A percentile compares a stretch with the other conserved stretches of the same genome.
Evolutionary conservation across 2,329 filamentous ascomycete genomes (phyloP).

Genomic region (Mycosphaerella sp.): DNA sequence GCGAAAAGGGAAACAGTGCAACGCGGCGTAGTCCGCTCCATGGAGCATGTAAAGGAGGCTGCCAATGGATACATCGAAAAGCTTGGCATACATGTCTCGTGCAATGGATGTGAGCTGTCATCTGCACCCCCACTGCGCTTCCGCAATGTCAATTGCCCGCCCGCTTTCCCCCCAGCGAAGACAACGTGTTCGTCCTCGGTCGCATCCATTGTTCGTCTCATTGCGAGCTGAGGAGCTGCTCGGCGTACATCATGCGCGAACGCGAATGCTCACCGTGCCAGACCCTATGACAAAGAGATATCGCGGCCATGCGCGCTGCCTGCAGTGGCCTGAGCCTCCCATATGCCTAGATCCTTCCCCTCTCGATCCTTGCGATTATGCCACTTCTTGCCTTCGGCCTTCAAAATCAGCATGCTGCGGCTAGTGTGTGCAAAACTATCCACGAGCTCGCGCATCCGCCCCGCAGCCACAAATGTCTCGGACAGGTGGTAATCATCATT

Average conservation of each 20-base stretch:
- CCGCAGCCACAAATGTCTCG: constrained; percentile 35
- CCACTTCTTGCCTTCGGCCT: constrained; percentile 37
- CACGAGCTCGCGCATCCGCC: constrained; percentile 42
- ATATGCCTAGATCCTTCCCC: constrained; percentile 40
- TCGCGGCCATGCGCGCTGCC: background rate
- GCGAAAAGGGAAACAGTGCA: background rate
- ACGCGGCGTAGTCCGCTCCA: background rate
- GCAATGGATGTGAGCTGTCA: background rate
- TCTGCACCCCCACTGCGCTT: too few relatives aligned
- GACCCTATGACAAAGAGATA: background rate
- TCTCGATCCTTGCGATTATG: constrained; percentile 39
- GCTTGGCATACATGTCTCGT: background rate
- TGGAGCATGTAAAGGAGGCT: background rate
- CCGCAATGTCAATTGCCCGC: too few relatives aligned
- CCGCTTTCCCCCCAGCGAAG: too few relatives aligned
- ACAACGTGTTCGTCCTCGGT: too few relatives aligned
- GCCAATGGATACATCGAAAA: background rate
- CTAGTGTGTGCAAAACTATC: constrained; percentile 66
- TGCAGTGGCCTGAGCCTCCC: constrained; percentile 34
- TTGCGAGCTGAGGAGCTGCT: too few relatives aligned
- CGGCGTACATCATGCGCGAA: too few relatives aligned
- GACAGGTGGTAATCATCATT: constrained; percentile 40
- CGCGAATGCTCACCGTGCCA: background rate
- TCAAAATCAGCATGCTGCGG: constrained; percentile 58
- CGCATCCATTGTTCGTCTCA: too few relatives aligned